These are phyloP conservation scores for Cinchona pubescens DNA, from an alignment of 257 asterid genomes.

Conservation along the genomic window DNA sequence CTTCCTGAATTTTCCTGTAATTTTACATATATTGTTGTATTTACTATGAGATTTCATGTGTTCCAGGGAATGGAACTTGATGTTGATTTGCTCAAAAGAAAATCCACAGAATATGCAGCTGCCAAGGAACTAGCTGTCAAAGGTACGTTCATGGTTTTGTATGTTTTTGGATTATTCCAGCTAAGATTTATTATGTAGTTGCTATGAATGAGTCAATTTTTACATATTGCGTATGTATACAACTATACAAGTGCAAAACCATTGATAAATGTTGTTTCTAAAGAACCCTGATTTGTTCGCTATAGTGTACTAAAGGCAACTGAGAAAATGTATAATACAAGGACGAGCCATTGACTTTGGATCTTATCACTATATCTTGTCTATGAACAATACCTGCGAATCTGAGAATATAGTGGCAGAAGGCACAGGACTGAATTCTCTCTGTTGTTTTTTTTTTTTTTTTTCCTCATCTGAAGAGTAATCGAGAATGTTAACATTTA, in stretches of 20 bases:
- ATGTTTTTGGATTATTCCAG: neutral
- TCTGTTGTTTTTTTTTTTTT: too few relatives aligned
- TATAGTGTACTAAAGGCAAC: neutral
- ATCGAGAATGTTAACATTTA: neutral
- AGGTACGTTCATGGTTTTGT: constrained; percentile 38
- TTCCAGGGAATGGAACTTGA: constrained; percentile 74
- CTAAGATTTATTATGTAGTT: neutral
- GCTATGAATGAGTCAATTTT: neutral
- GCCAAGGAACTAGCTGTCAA: constrained; percentile 74
- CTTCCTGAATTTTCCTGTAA: neutral
- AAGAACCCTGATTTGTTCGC: neutral
- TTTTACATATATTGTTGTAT: neutral
- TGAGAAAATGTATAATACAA: neutral
- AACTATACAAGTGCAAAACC: too few relatives aligned
- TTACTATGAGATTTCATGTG: neutral
- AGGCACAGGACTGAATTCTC: neutral
- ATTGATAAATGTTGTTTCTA: neutral
- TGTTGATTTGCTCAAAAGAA: constrained; percentile 58
- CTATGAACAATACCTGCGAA: neutral
- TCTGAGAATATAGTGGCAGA: neutral
- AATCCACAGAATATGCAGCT: constrained; percentile 66
- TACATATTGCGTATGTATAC: too few relatives aligned
- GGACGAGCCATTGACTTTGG: neutral
- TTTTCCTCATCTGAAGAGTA: too few relatives aligned
- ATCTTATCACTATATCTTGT: too few relatives aligned